Evolutionary conservation across 2,329 filamentous ascomycete species (phyloP).

Genomic region (Claviceps sp.): DNA sequence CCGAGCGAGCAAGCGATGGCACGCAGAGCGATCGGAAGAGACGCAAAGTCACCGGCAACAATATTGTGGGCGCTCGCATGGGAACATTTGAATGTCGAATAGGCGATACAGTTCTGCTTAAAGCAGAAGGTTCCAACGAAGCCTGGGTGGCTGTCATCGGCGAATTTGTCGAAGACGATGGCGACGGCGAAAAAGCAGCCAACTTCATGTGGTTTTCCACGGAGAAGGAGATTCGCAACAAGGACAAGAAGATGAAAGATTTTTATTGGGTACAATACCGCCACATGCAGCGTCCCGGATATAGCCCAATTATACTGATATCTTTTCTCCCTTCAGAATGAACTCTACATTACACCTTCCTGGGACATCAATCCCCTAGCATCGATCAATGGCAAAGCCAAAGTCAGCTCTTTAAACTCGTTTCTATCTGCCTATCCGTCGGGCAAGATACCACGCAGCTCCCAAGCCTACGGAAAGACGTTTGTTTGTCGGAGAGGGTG

Average conservation of each 20-base stretch:
- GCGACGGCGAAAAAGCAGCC: constrained; percentile 55
- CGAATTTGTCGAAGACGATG: constrained; percentile 63
- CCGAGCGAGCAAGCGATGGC: constrained; percentile 14
- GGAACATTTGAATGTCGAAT: constrained; percentile 67
- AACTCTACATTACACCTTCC: constrained; percentile 79
- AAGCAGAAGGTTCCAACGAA: constrained; percentile 74
- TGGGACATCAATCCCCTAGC: constrained; percentile 78
- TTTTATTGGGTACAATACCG: constrained; percentile 46
- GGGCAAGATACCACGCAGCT: constrained; percentile 59
- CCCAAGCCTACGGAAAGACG: constrained; percentile 66
- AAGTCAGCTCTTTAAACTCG: constrained; percentile 56
- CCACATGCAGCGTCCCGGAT: neutral
- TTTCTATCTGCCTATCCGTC: constrained; percentile 60
- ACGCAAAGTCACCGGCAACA: constrained; percentile 22
- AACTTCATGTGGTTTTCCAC: constrained; percentile 95
- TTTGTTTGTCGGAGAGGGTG: constrained; percentile 86
- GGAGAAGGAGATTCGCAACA: constrained; percentile 76
- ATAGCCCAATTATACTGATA: neutral
- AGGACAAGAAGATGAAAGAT: constrained; percentile 69
- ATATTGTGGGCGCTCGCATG: constrained; percentile 71
- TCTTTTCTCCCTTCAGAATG: constrained; percentile 42
- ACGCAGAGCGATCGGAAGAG: constrained; percentile 20
- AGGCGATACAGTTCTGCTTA: constrained; percentile 76
- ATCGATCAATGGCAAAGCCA: constrained; percentile 83
- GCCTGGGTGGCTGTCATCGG: constrained; percentile 88